A percentile compares a stretch with the other conserved stretches of the same genome.
These are phyloP conservation scores for Microbotryomycetes sp. DNA, from an alignment of 1,284 basidiomycete species.

Conservation along the genomic window DNA sequence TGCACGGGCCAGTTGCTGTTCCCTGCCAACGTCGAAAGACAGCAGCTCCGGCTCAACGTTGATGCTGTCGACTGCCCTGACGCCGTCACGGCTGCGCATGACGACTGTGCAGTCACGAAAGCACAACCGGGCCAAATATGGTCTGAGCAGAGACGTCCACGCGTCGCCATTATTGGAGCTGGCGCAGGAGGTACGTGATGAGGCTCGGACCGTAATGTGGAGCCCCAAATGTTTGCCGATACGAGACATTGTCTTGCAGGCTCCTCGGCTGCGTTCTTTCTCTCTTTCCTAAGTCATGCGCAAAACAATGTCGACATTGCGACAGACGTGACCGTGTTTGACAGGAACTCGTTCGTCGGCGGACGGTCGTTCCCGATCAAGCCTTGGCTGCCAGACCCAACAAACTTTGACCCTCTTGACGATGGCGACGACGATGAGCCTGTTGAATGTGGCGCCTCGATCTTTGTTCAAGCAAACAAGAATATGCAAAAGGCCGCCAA, in stretches of 20 bases:
- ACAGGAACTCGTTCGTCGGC: slow-evolving; percentile 27
- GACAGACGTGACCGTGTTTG: slow-evolving; percentile 31
- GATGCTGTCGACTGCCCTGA: too few species aligned
- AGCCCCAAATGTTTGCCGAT: not conserved
- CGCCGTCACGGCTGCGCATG: not conserved
- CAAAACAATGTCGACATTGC: slow-evolving; percentile 2
- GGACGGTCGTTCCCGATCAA: slow-evolving; percentile 31
- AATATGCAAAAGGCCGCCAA: slow-evolving; percentile 51
- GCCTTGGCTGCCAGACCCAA: slow-evolving; percentile 28
- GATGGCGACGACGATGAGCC: slow-evolving; percentile 40
- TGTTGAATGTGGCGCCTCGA: slow-evolving; percentile 75
- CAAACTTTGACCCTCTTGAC: not conserved
- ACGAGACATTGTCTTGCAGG: not conserved
- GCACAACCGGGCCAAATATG: not conserved
- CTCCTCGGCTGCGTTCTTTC: slow-evolving; percentile 31
- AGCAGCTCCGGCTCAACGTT: too few species aligned
- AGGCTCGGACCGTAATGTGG: not conserved
- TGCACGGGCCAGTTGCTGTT: not conserved
- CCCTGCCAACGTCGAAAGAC: too few species aligned
- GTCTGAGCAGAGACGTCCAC: slow-evolving; percentile 2
- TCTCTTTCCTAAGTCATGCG: slow-evolving; percentile 16
- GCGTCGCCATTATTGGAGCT: slow-evolving; percentile 29
- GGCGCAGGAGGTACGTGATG: slow-evolving; percentile 25
- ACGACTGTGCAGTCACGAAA: not conserved
- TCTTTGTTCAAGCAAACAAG: slow-evolving; percentile 56